Evolutionary conservation across 495 filamentous ascomycete species (phyloP), one percentile per base, ranked within the genome.

Genomic region (Darksidea phi): DNA sequence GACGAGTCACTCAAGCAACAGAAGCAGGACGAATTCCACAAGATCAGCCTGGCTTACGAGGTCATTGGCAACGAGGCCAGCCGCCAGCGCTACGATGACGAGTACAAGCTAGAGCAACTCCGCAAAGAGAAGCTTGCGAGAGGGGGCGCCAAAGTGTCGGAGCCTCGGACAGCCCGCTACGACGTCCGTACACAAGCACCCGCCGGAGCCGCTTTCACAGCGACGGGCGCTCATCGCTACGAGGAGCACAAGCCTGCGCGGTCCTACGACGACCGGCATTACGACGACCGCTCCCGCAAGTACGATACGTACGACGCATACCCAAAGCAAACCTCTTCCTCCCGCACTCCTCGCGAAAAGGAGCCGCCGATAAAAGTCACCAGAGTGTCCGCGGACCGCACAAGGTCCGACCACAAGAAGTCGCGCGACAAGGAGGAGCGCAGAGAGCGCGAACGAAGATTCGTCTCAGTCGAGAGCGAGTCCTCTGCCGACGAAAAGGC

Each of bases 21-120:
- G 63, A 94, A 91, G 70, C 81, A 85, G 57, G 85, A 89, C 57
- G 84, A 95, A 75, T 98, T 97, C 72, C 90, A 97, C 74, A 86
- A 86, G 73, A 90, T 97, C 32, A 93, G 97, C 73, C 82, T 91
- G 63, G 90, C 94, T 47, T 98, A 95, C 72, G 94, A 97, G 74
- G 77, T 95, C 13, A 82, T 98, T 45, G 90, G 85, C 69, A 88
- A 97, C 71, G 87, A 91, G 25, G 77, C 75, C 2, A 82, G 83
- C 59, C 80, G 90, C 63, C 66, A 77, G 51, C 84, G 82, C 58
- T 95, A 96, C 74, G 91, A 98, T 73, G 84, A 89, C 28, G 82
- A 87, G 70, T 79, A 87, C 38, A 82, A 78, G 67, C 73, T 93
- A 41, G 80, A 79, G 5, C 77, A 88, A 72, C 64, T 86, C 52